These are phyloP conservation scores for Trapa incisa DNA, from an alignment of 345 rosid genomes.

Conservation along the genomic window DNA sequence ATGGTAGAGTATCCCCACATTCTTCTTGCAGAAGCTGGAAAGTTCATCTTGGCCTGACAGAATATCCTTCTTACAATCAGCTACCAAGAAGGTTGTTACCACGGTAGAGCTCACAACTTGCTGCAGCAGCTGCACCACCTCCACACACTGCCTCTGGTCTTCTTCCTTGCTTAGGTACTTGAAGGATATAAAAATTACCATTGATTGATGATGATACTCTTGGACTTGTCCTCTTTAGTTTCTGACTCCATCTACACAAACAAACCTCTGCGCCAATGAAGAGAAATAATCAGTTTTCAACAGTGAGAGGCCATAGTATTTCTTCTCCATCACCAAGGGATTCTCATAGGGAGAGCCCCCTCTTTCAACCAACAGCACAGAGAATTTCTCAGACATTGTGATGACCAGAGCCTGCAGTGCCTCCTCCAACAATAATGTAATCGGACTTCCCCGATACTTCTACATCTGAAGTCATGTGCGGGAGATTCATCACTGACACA, in stretches of 20 bases:
- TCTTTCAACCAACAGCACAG: conserved; percentile 53
- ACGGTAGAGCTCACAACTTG: conserved; percentile 44
- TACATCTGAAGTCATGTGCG: conserved; percentile 48
- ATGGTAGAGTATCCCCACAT: conserved; percentile 53
- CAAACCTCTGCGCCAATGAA: conserved; percentile 49
- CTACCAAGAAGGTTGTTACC: conserved; percentile 32
- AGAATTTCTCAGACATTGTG: conserved; percentile 45
- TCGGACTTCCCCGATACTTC: conserved; percentile 54
- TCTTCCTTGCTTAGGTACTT: conserved; percentile 46
- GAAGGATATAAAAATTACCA: conserved; percentile 63
- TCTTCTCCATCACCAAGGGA: conserved; percentile 32
- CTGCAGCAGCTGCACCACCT: conserved; percentile 43
- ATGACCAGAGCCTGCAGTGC: conserved; percentile 65
- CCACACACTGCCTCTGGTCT: conserved; percentile 38
- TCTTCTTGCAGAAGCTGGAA: conserved; percentile 39
- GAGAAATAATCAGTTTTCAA: conserved; percentile 45
- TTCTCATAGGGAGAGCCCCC: conserved; percentile 56
- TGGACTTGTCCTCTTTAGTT: conserved; percentile 46
- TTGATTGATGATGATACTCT: conserved; percentile 63
- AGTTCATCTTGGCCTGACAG: conserved; percentile 22
- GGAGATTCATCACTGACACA: conserved; percentile 29
- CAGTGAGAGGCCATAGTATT: conserved; percentile 36
- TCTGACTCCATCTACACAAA: conserved; percentile 39
- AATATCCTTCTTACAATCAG: conserved; percentile 16
- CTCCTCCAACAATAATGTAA: conserved; percentile 58